Evolutionary conservation across 116 monocot genomes (phyloP), one percentile per base, ranked within the genome.

Genomic region (Thalassia testudinum): DNA sequence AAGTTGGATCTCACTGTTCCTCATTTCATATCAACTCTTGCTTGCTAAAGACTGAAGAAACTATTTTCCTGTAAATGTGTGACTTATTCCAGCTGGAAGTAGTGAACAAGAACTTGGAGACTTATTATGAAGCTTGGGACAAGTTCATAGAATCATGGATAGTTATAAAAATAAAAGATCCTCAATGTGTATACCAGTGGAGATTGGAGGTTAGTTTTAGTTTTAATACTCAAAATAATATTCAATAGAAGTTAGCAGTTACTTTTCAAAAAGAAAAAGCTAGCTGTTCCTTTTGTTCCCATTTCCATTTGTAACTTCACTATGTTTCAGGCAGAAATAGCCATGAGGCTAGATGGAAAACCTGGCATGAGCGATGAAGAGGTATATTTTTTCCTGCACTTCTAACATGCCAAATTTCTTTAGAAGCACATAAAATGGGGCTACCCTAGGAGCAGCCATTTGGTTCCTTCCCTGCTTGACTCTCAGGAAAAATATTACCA

Each of bases 361-460:
- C 77, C 89, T 51, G 90, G 97, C 66, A 89, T 97, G 97, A 79
- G 85, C 4, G 72, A 97, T 66, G 97, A 85, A 58, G 90, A 97
- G 86, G 97, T 97, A 14, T 10, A 1, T 34, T 3, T 34, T 34
- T 34, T 5, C 30, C 30, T 34, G 6, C 30, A 34, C 10, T 34
- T 5, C 3, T 10, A 34, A 34, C 10, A n/a, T n/a, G n/a, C n/a
- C n/a, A n/a, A n/a, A n/a, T n/a, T n/a, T n/a, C n/a, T n/a, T n/a
- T n/a, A n/a, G n/a, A n/a, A n/a, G n/a, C n/a, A n/a, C n/a, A n/a
- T n/a, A n/a, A n/a, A n/a, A n/a, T n/a, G n/a, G n/a, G n/a, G n/a
- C n/a, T n/a, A n/a, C n/a, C n/a, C n/a, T n/a, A n/a, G n/a, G n/a
- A n/a, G n/a, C n/a, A n/a, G n/a, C n/a, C n/a, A n/a, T n/a, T n/a